Base-by-base conservation (phyloP, 2,329 filamentous ascomycete species). In the Aspergillus aculeatinus region DNA sequence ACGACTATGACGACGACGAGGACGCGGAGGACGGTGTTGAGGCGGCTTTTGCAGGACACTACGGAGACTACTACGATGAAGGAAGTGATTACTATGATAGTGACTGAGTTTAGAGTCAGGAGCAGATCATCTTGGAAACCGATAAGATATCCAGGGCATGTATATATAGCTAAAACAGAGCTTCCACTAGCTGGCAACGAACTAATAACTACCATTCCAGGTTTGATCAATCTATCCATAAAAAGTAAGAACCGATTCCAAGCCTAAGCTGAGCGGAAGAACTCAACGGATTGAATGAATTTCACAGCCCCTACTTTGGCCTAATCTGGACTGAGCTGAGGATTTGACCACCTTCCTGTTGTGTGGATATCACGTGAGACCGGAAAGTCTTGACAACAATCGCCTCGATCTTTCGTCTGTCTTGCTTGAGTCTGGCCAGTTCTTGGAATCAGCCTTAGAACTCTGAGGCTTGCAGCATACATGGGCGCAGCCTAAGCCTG, bases 11-110 rank as follows among this genome's bases (percentile, higher is more conserved):
- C 16, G 70, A 74, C 3, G 74, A 72, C 2, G 73, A 76, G 0
- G 70, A 74, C 2, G 72, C 74, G 23, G 75, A 72, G 1, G 70
- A 69, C 57, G 69, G 68, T 19, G 50, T 77, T 35, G 72, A 77
- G 6, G 73, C 68, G 44, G 74, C 75, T 6, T 75, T 78, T 64
- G 71, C 74, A 25, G 76, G 76, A 10, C 67, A 69, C 7, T 78
- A 77, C 49, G 65, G 65, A 12, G 65, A 71, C 58, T 70, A 72
- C 54, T 70, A 73, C 27, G 67, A 70, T 51, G 71, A 73, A 27
- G 70, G 63, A n/a, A 72, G 70, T 55, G 74, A 76, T 49, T 72
- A 76, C 58, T 72, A 76, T 58, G 70, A 70, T 57, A 71, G 68
- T 62, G 69, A 75, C 60, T 70, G 60, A 60, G 35, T 61, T 57